Evolutionary conservation across 106 monocot species (phyloP), one percentile per base, ranked within the genome.

Genomic region (Chionographis japonica): DNA sequence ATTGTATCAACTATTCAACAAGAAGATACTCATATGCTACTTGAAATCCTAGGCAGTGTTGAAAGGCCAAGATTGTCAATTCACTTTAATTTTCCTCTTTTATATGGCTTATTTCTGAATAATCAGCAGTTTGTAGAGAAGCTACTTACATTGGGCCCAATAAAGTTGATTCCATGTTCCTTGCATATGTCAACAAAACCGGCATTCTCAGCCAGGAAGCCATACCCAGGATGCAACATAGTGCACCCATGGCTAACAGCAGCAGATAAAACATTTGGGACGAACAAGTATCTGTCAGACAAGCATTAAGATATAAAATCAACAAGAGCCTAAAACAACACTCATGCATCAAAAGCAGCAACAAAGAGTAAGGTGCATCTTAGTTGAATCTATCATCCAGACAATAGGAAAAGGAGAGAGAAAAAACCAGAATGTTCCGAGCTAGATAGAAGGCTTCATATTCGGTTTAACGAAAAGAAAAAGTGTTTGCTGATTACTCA

Each of bases 141-240:
- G 36, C 13, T 14, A 65, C 85, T 75, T 84, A 94, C 94, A 76
- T 94, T 87, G 68, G 94, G 94, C 4, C 94, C 94, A 80, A 94
- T 94, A 57, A 94, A 94, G 62, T 94, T 94, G 71, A 94, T 88
- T 17, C 90, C 85, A 80, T 94, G 94, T 68, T 82, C 87, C 67
- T 64, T 90, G 80, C 94, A 94, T 52, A 90, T 87, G 60, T 90
- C 94, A 36, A 94, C 94, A 85, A 94, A 94, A 19, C 75, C 66
- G 72, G 94, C 94, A 88, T 94, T 94, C 67, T 94, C 94, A 65
- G 94, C 82, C 62, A 94, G 81, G 70, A 94, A 94, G 49, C 94
- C 94, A 78, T 94, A 94, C 2, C 94, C 94, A 11, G 94, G 94
- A 80, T 94, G 94, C 70, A 94, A 76, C 94, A 94, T 94, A 17